Evolutionary conservation across 345 rosid genomes (phyloP), one percentile per base, ranked within the genome.

Genomic region (Eucalyptus polybractea): DNA sequence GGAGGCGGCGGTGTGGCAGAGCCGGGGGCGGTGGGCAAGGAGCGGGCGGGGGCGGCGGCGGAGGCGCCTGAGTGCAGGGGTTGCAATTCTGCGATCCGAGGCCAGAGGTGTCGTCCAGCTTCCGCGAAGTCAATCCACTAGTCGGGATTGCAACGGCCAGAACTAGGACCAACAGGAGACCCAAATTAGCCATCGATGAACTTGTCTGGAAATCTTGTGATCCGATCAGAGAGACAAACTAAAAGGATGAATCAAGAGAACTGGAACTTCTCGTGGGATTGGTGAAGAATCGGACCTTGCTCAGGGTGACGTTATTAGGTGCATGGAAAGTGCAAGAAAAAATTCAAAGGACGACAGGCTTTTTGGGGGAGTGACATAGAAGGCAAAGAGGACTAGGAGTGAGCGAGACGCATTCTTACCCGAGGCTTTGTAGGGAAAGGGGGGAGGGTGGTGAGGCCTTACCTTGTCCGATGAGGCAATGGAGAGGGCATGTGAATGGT

Each of bases 61-160:
- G 94, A 17, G 95, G 92, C 17, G 72, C 83, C 87, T 90, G 91
- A 53, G 50, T 37, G 87, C 96, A 91, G 10, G 94, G 90, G n/a
- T 53, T 1, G 87, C 96, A 94, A 93, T 93, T 93, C 69, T 86
- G 90, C 42, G 87, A 53, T 31, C 89, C 90, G 4, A 90, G 87
- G 10, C 24, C 88, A n/a, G 91, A 86, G 44, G 91, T 45, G 29
- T 93, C 94, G 40, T 90, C 93, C 50, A 91, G 91, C 87, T 90
- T 91, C 87, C 92, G 89, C 2, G 89, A 9, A 40, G 87, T 89
- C 14, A 80, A 42, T 33, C 90, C 93, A 22, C 86, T 89, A 49
- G 86, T 40, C 24, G 58, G 88, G 58, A 89, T 72, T 1, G 65
- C 49, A 10, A 45, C 45, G 62, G 80, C n/a, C 21, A 58, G 33